These are phyloP conservation scores for Blepharisma japonicum DNA, from an alignment of 73 alveolate species.

Conservation along the genomic window DNA sequence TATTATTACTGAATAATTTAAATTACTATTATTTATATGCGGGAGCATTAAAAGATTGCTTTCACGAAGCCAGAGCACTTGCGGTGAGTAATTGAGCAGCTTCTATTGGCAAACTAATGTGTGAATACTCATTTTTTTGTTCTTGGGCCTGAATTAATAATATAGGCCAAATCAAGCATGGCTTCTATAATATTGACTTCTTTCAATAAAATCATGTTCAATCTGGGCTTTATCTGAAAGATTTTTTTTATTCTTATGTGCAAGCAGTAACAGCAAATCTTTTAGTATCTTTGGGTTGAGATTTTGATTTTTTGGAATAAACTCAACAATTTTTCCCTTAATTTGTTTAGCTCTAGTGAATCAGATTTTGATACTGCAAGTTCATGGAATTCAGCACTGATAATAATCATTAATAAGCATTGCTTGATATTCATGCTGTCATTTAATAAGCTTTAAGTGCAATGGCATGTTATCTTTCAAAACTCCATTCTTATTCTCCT, in stretches of 20 bases:
- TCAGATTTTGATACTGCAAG: background rate
- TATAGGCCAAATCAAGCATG: constrained; percentile 1
- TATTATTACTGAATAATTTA: constrained; percentile 34
- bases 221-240: background rate
- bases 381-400: constrained; percentile 11
- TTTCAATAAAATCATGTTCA: background rate
- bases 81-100: constrained; percentile 56
- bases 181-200: background rate
- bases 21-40: constrained; percentile 43
- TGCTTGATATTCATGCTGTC: background rate
- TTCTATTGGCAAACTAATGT: constrained; percentile 33
- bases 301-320: background rate
- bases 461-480: constrained; percentile 40
- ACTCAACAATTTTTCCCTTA: background rate
- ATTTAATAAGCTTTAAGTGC: background rate
- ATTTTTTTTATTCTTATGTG: background rate
- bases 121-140: constrained; percentile 26
- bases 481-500: constrained; percentile 60
- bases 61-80: constrained; percentile 55
- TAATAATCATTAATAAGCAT: background rate
- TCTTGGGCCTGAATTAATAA: background rate
- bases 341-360: background rate
- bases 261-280: background rate
- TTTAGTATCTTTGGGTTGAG: constrained; percentile 10
- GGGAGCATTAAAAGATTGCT: constrained; percentile 73